phyloP scores from a whole-genome alignment of 164 flowering plant genomes.

The Akebia trifoliata region DNA sequence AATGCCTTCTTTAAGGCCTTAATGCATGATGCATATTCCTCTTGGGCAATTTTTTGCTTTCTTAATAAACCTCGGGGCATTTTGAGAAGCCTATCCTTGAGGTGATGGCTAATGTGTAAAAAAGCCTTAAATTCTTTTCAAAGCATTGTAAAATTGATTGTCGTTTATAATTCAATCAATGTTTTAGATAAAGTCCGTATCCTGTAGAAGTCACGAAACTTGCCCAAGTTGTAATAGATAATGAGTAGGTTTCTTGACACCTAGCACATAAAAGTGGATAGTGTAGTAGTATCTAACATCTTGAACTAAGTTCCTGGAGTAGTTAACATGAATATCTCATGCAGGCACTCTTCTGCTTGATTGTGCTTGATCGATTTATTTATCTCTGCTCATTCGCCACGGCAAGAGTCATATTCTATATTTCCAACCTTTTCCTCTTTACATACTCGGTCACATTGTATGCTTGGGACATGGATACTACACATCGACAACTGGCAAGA shows the following conservation, averaged over 20 bases:
- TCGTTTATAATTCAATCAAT: neutral
- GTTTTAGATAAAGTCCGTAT: neutral
- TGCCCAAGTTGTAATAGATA: neutral
- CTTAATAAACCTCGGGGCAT: too few relatives aligned
- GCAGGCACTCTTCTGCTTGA: constrained; percentile 91
- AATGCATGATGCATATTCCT: too few relatives aligned
- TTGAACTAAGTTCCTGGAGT: constrained; percentile 1
- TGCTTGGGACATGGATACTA: constrained; percentile 83
- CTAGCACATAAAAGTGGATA: neutral
- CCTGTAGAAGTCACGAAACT: neutral
- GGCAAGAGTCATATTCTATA: constrained; percentile 78
- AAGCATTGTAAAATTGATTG: neutral
- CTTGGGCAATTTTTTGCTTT: too few relatives aligned
- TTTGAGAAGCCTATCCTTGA: neutral
- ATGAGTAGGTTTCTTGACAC: neutral
- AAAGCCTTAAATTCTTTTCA: neutral
- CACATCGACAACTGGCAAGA: constrained; percentile 47
- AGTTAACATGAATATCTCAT: constrained; percentile 8
- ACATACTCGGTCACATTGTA: constrained; percentile 76
- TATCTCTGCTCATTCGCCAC: constrained; percentile 94
- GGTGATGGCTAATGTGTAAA: neutral
- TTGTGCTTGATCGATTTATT: constrained; percentile 89
- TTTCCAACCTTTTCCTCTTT: constrained; percentile 73
- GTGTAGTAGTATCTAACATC: neutral
- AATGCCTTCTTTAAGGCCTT: too few relatives aligned